These are phyloP conservation scores for Drechslerella stenobrocha DNA, from an alignment of 2,329 filamentous ascomycete genomes.

Conservation along the genomic window DNA sequence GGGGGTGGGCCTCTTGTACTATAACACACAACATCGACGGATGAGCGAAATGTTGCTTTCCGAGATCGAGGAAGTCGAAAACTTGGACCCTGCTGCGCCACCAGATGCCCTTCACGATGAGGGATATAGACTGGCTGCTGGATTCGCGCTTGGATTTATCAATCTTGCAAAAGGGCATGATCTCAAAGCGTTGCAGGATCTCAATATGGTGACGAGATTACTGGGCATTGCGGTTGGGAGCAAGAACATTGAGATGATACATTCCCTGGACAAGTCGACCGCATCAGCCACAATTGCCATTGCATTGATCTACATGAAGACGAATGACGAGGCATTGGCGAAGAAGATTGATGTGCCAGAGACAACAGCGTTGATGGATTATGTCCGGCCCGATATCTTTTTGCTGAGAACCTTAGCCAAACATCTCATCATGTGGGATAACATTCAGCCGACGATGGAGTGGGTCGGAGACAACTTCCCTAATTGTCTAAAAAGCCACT, in stretches of 20 bases:
- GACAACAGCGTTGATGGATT: slow-evolving; percentile 88
- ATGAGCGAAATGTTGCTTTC: slow-evolving; percentile 99
- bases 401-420: slow-evolving; percentile 84
- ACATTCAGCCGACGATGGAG: slow-evolving; percentile 70
- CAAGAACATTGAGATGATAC: slow-evolving; percentile 87
- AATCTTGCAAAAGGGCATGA: slow-evolving; percentile 90
- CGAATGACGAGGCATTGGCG: slow-evolving; percentile 81
- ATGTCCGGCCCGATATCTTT: slow-evolving; percentile 89
- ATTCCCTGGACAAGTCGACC: slow-evolving; percentile 88
- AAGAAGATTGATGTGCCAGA: slow-evolving; percentile 92
- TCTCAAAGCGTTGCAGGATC: slow-evolving; percentile 84
- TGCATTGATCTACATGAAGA: slow-evolving; percentile 95
- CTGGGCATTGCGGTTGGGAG: slow-evolving; percentile 82
- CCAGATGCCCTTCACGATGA: slow-evolving; percentile 86
- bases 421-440: slow-evolving; percentile 90
- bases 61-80: slow-evolving; percentile 85
- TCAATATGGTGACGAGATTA: slow-evolving; percentile 86
- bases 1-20: slow-evolving; percentile 93
- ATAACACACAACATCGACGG: slow-evolving; percentile 89
- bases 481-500: slow-evolving; percentile 66
- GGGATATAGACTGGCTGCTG: slow-evolving; percentile 92
- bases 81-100: slow-evolving; percentile 66
- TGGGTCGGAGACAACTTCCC: slow-evolving; percentile 81
- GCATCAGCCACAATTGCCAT: slow-evolving; percentile 91
- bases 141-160: slow-evolving; percentile 89